Percentiles rank a stretch among this genome's conserved stretches.
Evolutionary conservation across 202 grass and related monocot species (phyloP).

Genomic region (Bolboschoenoplectus hybrid): DNA sequence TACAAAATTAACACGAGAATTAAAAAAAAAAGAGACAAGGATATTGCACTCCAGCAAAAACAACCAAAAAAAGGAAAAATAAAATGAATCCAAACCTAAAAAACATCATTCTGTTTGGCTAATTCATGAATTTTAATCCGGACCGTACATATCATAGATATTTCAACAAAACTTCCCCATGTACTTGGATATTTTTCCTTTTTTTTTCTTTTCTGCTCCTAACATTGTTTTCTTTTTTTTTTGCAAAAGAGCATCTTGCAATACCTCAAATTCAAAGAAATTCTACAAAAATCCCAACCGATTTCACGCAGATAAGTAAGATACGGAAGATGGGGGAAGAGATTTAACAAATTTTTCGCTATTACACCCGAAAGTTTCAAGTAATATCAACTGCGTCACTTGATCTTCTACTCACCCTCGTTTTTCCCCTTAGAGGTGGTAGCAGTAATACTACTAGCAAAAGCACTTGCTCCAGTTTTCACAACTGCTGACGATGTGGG

Average conservation of each 20-base stretch:
- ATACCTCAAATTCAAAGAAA: background rate
- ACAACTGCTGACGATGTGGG: constrained; percentile 28
- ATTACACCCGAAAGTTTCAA: constrained; percentile 40
- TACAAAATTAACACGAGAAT: constrained; percentile 16
- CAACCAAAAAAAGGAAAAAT: background rate
- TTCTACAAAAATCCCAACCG: background rate
- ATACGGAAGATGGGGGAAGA: background rate
- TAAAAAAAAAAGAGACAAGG: background rate
- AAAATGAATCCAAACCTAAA: constrained; percentile 15
- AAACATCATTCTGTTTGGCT: background rate
- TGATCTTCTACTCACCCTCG: constrained; percentile 45
- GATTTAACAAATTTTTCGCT: background rate
- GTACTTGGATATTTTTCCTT: background rate
- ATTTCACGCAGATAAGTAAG: too few relatives aligned
- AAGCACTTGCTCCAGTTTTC: background rate
- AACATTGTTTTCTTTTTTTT: background rate
- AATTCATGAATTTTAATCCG: constrained; percentile 8
- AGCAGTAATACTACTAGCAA: background rate
- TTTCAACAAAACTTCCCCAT: background rate
- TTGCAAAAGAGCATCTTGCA: constrained; percentile 11
- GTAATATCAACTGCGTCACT: background rate
- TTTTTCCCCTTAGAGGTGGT: constrained; percentile 32
- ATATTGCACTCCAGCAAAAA: background rate
- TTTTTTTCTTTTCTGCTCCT: background rate
- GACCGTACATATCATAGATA: background rate